phyloP scores from a whole-genome alignment of 805 yeast species.

The Ogataea wickerhamii region DNA sequence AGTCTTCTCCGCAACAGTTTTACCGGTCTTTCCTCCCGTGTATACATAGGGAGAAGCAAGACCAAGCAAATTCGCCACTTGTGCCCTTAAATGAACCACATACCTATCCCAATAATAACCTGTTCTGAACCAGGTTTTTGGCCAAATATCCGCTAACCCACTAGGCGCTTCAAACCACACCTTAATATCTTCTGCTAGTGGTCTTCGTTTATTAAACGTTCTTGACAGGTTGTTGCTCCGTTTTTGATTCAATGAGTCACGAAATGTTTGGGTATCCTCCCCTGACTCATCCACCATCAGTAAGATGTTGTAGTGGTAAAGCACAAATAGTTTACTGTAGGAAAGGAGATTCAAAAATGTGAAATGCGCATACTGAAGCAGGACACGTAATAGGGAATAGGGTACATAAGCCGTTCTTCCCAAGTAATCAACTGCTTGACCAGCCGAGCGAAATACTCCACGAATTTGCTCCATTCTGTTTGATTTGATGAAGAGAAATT shows the following conservation, averaged over 20 bases:
- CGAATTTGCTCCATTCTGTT: conserved; percentile 8
- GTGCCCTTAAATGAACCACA: conserved; percentile 24
- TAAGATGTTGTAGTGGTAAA: conserved; percentile 22
- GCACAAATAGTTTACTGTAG: conserved; percentile 16
- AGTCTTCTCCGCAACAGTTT: conserved; percentile 3
- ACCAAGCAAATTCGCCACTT: not conserved
- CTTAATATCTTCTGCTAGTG: conserved; percentile 16
- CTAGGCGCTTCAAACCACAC: conserved; percentile 26
- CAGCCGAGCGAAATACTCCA: conserved; percentile 3
- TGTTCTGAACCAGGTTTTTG: conserved; percentile 31
- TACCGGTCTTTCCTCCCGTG: not conserved
- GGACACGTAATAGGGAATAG: conserved; percentile 19
- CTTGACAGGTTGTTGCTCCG: conserved; percentile 15
- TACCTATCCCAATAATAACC: conserved; percentile 40
- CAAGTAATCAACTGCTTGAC: conserved; percentile 13
- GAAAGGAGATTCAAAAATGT: conserved; percentile 16
- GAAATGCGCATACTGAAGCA: conserved; percentile 21
- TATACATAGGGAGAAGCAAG: conserved; percentile 12
- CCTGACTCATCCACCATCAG: conserved; percentile 24
- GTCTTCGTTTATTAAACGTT: conserved; percentile 18
- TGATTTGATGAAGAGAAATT: too few species aligned
- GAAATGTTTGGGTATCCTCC: conserved; percentile 20
- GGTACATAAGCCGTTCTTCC: conserved; percentile 26
- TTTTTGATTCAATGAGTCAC: conserved; percentile 21
- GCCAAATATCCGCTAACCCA: conserved; percentile 12